Base-by-base conservation (phyloP, 192 early-diverging fungal species). In the Coemansia sp. region DNA sequence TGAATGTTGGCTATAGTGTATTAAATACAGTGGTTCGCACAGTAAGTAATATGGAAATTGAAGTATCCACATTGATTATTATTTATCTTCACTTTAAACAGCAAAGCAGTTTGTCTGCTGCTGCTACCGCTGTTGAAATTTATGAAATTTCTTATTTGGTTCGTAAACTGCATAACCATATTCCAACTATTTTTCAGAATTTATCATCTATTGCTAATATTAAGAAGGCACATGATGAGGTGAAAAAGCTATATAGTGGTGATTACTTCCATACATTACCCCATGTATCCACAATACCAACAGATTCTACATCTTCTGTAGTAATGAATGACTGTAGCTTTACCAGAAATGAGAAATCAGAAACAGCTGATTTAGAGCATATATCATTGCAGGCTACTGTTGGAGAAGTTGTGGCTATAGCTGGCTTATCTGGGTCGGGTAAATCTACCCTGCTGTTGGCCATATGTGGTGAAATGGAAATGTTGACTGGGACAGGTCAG, bases 401-500 rank as follows among this genome's bases (percentile, higher is more conserved):
- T 23, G 69, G 69, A 3, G 63, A 65, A 28, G 60, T 65, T 61
- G 72, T 77, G 11, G 81, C 77, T 6, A 62, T 87, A 6, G 67
- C 83, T 1, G 86, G 86, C 11, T 71, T 68, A 28, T 73, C 85
- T 14, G 86, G 86, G 20, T 72, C 69, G 22, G 86, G 85, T 5
- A 87, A 87, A 62, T 82, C 85, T 0, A 86, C 85, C 0, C 52
- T 87, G 12, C 23, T 85, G 11, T 82, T 73, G 9, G 81, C 79
- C 15, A 63, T 87, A 8, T 72, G 77, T 38, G 78, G 82, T 2
- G 94, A 98, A 75, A 95, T 93, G 88, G 86, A 89, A 56, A 83
- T 87, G 60, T 37, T 78, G 5, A 61, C 36, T 7, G 93, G 92
- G 8, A 68, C 83, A 2, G 91, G 92, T 3, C 79, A 62, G 34